Percentiles rank a stretch among this genome's conserved stretches.
Evolutionary conservation across 805 yeast genomes (phyloP).

Genomic region (Metschnikowia proteae): DNA sequence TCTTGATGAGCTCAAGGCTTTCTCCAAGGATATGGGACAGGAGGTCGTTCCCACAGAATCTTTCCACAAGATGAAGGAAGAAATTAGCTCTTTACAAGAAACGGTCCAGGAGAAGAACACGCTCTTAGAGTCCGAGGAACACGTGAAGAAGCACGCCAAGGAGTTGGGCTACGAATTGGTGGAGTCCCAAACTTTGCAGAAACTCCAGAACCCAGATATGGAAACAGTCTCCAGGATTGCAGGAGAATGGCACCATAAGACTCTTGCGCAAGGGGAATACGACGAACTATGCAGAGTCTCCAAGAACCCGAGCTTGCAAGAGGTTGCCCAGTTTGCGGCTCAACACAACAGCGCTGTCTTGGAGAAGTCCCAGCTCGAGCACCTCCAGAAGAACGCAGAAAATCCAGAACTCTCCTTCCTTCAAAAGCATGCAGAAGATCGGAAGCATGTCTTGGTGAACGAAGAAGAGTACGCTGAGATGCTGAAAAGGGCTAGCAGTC

Average conservation of each 20-base stretch:
- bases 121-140: constrained; percentile 12
- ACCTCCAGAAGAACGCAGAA: constrained; percentile 7
- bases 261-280: constrained; percentile 7
- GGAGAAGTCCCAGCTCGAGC: constrained; percentile 4
- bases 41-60: not conserved
- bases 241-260: constrained; percentile 12
- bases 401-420: constrained; percentile 13
- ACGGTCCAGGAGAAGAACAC: constrained; percentile 3
- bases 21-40: not conserved
- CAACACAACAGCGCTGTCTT: constrained; percentile 8
- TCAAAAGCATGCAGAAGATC: constrained; percentile 7
- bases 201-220: constrained; percentile 1
- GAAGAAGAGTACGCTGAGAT: constrained; percentile 7
- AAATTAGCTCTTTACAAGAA: not conserved
- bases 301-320: constrained; percentile 14
- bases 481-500: constrained; percentile 11
- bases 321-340: constrained; percentile 8
- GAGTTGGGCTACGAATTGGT: constrained; percentile 1
- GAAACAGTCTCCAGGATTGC: constrained; percentile 7
- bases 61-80: constrained; percentile 13
- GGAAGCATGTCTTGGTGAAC: constrained; percentile 9
- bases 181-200: constrained; percentile 14
- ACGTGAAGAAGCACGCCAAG: constrained; percentile 3
- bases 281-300: constrained; percentile 10
- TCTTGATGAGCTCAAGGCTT: constrained; percentile 2